A percentile compares a stretch with the other conserved stretches of the same genome.
phyloP scores from a whole-genome alignment of 73 alveolate genomes.

The Loxodes magnus region DNA sequence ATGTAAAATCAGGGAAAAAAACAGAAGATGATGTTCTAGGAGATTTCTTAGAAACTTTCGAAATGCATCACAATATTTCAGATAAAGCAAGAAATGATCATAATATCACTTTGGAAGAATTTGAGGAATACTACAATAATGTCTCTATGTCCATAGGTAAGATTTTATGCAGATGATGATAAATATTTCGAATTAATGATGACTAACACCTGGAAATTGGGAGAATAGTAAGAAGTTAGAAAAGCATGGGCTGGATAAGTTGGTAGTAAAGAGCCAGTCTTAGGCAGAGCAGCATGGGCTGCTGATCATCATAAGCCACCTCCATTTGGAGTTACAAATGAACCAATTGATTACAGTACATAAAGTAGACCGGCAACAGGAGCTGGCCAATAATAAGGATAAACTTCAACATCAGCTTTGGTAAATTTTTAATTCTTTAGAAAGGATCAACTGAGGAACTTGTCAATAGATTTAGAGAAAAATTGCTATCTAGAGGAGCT shows the following conservation, averaged over 20 bases:
- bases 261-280: too few species aligned
- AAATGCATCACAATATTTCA: conserved; percentile 31
- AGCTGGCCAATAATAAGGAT: not conserved
- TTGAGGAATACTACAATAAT: not conserved
- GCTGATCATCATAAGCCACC: too few species aligned
- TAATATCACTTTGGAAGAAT: not conserved
- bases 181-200: not conserved
- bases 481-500: conserved; percentile 60
- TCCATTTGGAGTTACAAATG: conserved; percentile 17
- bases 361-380: conserved; percentile 15
- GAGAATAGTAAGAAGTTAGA: too few species aligned
- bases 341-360: conserved; percentile 12
- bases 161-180: not conserved
- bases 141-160: too few species aligned
- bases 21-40: conserved; percentile 34
- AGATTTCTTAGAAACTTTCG: conserved; percentile 38
- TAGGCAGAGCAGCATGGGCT: too few species aligned
- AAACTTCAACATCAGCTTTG: too few species aligned
- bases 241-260: too few species aligned
- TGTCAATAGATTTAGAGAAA: conserved; percentile 38
- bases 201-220: not conserved
- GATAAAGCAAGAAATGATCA: conserved; percentile 1
- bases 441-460: conserved; percentile 19
- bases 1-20: conserved; percentile 32
- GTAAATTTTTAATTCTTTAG: too few species aligned